Base-by-base conservation (phyloP, 2,329 filamentous ascomycete species). In the Botrytis porri region DNA sequence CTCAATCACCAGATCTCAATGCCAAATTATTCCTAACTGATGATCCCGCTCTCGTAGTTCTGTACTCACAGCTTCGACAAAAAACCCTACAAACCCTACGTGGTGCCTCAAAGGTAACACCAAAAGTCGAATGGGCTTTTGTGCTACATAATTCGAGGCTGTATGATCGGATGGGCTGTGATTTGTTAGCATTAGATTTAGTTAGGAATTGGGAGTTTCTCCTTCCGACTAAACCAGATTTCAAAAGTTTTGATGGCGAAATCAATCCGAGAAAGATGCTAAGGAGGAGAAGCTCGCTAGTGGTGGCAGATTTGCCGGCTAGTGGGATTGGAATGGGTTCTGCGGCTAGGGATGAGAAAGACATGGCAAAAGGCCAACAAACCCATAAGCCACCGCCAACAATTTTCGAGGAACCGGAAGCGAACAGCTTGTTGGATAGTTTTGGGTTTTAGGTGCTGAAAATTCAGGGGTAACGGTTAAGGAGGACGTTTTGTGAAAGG, bases 81-180 rank as follows among this genome's bases (percentile, higher is more conserved):
- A 92, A 91, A 82, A 94, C 92, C 0, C 83, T 95, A 0, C 93
- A 97, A 80, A 97, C 94, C 0, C 87, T 97, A 12, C 90, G 91
- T 45, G 95, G 94, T n/a, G 93, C 93, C 10, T 91, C 92, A 0
- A 93, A 94, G 82, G 87, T 97, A 29, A 91, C 90, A 3, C 91
- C 93, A 0, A 88, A 88, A 75, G 90, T 91, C 6, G 95, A 98
- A 82, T 97, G 93, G 93, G 89, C 92, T 45, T 97, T 98, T 80
- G 90, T 98, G 0, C 84, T 97, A 35, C 93, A 96, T 77, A 97
- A 93, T 70, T 93, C 94, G 25, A 87, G 90, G 71, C 85, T 96
- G 29, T 98, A 95, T 80, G 92, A 92, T 81, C 91, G 93, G 14
- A 98, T 96, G 95, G 95, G 96, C 4, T 97, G 96, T 80, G 95